phyloP scores from a whole-genome alignment of 352 stramenopile species.

The Plasmopara muralis region DNA sequence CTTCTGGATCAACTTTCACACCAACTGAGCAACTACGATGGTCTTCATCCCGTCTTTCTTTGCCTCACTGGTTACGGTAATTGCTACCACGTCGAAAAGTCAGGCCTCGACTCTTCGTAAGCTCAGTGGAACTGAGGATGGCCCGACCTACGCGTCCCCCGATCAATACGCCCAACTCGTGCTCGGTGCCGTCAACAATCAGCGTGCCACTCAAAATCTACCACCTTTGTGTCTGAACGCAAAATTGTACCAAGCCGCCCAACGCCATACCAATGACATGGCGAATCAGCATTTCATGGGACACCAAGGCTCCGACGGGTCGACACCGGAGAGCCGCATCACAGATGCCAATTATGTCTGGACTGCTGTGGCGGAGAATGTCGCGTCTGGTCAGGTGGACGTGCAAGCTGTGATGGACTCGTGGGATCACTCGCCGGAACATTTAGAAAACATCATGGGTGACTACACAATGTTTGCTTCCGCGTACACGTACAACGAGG shows the following conservation, averaged over 20 bases:
- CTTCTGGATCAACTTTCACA: constrained; percentile 2
- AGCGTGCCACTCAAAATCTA: constrained; percentile 32
- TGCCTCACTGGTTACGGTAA: constrained; percentile 11
- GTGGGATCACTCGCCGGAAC: constrained; percentile 31
- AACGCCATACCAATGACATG: constrained; percentile 35
- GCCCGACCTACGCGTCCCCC: constrained; percentile 10
- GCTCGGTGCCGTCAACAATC: constrained; percentile 42
- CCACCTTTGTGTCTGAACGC: constrained; percentile 34
- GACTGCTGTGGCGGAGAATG: constrained; percentile 42
- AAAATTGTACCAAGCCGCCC: constrained; percentile 24
- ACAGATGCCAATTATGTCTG: constrained; percentile 33
- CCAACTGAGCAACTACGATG: constrained; percentile 6
- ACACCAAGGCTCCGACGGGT: constrained; percentile 41
- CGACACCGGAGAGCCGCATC: constrained; percentile 31
- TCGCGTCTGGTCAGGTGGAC: constrained; percentile 25
- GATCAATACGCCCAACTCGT: constrained; percentile 17
- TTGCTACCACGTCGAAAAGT: constrained; percentile 4
- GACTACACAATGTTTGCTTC: constrained; percentile 34
- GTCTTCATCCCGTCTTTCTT: constrained; percentile 14
- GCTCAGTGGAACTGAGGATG: constrained; percentile 7
- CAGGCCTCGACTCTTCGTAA: constrained; percentile 10
- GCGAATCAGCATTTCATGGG: constrained; percentile 40
- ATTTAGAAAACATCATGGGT: constrained; percentile 32
- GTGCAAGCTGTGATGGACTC: constrained; percentile 29
- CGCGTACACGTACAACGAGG: constrained; percentile 24